Percentiles rank a stretch among this genome's conserved stretches.
Evolutionary conservation across 495 filamentous ascomycete genomes (phyloP).

Genomic region (Xylaria nigripes): DNA sequence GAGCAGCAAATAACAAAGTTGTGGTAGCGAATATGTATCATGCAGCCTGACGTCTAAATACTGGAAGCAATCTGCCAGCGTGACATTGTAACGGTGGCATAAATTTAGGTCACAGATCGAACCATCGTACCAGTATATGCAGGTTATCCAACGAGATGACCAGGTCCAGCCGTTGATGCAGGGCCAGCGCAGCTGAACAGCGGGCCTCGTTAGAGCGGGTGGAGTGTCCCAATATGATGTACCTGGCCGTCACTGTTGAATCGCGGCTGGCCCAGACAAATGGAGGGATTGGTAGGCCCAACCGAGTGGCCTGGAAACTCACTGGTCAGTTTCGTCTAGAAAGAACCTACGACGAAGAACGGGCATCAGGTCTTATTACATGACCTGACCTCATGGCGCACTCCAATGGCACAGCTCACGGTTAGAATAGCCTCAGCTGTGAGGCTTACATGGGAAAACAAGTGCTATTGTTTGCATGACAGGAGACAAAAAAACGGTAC

Average conservation of each 20-base stretch:
- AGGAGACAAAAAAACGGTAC: constrained; percentile 2
- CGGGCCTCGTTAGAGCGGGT: constrained; percentile 13
- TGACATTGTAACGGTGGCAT: constrained; percentile 14
- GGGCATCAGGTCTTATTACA: constrained; percentile 11
- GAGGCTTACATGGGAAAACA: background rate
- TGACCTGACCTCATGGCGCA: constrained; percentile 32
- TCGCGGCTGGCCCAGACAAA: constrained; percentile 7
- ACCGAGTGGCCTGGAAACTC: constrained; percentile 20
- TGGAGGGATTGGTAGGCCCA: constrained; percentile 25
- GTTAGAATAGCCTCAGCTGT: constrained; percentile 1
- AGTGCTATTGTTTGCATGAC: constrained; percentile 3
- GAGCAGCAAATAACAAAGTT: constrained; percentile 2
- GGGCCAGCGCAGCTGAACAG: constrained; percentile 30
- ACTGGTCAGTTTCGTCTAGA: constrained; percentile 16
- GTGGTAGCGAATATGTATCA: constrained; percentile 8
- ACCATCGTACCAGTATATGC: constrained; percentile 14
- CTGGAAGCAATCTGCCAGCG: constrained; percentile 8
- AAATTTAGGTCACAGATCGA: constrained; percentile 12
- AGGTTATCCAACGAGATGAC: constrained; percentile 16
- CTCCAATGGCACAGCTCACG: constrained; percentile 4
- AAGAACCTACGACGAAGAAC: constrained; percentile 3
- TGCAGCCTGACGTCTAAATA: constrained; percentile 13
- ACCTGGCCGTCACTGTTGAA: constrained; percentile 11
- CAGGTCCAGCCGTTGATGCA: constrained; percentile 32
- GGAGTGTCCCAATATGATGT: constrained; percentile 5